phyloP scores from a whole-genome alignment of 2,329 filamentous ascomycete species.

The Botryotinia calthae region DNA sequence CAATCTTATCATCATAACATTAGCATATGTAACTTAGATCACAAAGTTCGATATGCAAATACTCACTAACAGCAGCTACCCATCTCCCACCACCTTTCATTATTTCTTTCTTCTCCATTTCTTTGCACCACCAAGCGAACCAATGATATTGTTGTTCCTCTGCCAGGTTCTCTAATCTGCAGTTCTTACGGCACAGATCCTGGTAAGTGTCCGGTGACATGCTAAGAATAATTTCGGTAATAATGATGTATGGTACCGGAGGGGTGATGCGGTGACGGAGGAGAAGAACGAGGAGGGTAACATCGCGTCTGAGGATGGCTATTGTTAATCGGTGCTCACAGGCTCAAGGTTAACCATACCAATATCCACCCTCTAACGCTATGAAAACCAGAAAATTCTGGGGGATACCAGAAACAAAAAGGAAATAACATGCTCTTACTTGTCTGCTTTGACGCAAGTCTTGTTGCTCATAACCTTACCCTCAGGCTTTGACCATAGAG shows the following conservation, averaged over 20 bases:
- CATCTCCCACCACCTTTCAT: conserved; percentile 17
- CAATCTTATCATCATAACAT: background rate
- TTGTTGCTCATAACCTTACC: background rate
- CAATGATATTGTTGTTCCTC: conserved; percentile 1
- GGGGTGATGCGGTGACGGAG: conserved; percentile 27
- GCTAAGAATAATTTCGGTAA: conserved; percentile 22
- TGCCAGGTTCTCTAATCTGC: background rate
- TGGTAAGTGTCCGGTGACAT: background rate
- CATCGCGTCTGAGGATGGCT: conserved; percentile 12
- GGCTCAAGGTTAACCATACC: background rate
- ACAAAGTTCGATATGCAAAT: background rate
- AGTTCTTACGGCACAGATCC: background rate
- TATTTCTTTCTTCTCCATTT: conserved; percentile 6
- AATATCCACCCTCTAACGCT: background rate
- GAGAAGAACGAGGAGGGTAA: conserved; percentile 26
- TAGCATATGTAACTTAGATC: background rate
- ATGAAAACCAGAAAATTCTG: background rate
- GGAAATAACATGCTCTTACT: background rate
- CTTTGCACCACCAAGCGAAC: conserved; percentile 10
- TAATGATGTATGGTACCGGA: conserved; percentile 24
- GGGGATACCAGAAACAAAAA: background rate
- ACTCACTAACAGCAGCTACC: conserved; percentile 20
- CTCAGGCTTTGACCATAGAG: background rate
- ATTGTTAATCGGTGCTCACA: background rate
- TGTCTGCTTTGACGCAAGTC: background rate